Evolutionary conservation across 805 yeast species (phyloP).

Genomic region (Ogataea trehalophila): DNA sequence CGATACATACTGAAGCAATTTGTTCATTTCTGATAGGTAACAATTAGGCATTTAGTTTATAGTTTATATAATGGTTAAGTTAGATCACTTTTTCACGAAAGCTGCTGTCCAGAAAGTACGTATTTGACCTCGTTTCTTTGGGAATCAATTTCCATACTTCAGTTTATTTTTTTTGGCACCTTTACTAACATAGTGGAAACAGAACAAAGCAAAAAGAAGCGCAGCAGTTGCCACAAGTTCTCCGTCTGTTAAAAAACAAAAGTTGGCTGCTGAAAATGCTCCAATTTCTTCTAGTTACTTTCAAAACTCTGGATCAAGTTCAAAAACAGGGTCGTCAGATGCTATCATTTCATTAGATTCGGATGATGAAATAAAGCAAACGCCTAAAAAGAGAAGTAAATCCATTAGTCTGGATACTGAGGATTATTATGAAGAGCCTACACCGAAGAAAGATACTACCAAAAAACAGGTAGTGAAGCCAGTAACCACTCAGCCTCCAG

Average conservation of each 20-base stretch:
- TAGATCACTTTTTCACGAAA: slow-evolving; percentile 29
- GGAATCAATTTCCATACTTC: not conserved
- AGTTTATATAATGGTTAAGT: slow-evolving; percentile 18
- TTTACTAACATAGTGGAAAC: not conserved
- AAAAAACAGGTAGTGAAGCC: not conserved
- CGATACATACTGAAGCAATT: not conserved
- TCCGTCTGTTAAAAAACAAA: slow-evolving; percentile 5
- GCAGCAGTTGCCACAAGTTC: not conserved
- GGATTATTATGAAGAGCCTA: not conserved
- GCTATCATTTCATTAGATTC: slow-evolving; percentile 8
- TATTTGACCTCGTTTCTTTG: not conserved
- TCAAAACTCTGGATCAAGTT: not conserved
- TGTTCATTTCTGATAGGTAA: not conserved
- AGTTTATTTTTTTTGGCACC: not conserved
- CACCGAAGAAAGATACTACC: not conserved
- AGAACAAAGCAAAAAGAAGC: slow-evolving; percentile 6
- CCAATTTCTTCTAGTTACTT: not conserved
- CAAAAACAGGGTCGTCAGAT: not conserved
- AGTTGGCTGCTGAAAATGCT: not conserved
- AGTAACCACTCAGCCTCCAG: not conserved
- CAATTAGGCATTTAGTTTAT: not conserved
- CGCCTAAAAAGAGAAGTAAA: not conserved
- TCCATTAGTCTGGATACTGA: not conserved
- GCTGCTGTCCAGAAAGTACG: slow-evolving; percentile 23
- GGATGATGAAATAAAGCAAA: slow-evolving; percentile 5